Evolutionary conservation across 768 basidiomycete species (phyloP), one percentile per base, ranked within the genome.

Genomic region (Amanita molliuscula): DNA sequence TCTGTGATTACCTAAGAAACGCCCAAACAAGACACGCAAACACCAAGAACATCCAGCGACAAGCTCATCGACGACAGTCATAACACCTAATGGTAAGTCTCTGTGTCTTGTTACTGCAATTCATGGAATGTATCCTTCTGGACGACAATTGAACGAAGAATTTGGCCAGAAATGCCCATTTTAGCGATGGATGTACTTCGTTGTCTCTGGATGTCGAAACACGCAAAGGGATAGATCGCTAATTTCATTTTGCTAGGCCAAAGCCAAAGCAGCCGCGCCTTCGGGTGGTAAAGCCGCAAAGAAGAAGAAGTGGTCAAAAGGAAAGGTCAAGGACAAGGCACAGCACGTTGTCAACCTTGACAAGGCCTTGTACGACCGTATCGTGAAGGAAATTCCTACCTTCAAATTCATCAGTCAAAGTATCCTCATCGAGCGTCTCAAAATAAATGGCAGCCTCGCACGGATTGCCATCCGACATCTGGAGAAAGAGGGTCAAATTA

Each of bases 301-400:
- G 81, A 98, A 98, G 82, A 98, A 98, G 90, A 98, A 98, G 81
- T 97, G 94, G 94, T 96, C 91, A 61, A 98, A 98, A 81, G 96
- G 96, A 67, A 98, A 98, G 76, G 96, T 99, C 70, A 99, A 99
- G 86, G 96, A 99, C 76, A 99, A 98, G 84, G 91, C 95, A 63
- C 84, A 89, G 65, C 94, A 98, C 80, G 79, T 90, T 61, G 93
- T 97, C 69, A 75, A 83, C 59, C 83, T 95, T 63, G 95, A 98
- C 78, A 95, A 97, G 77, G 58, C 82, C 49, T 88, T 85, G 59
- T 95, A 70, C 71, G 90, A 93, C 74, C 88, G 89, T 63, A 92
- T 96, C 76, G 67, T 95, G 64, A 97, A 97, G 80, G 94, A 98
- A 70, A 91, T 90, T 70, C 96, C 96, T 42, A 93, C 94, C 67